Evolutionary conservation across 495 filamentous ascomycete species (phyloP).

Genomic region (Daldinia childiae): DNA sequence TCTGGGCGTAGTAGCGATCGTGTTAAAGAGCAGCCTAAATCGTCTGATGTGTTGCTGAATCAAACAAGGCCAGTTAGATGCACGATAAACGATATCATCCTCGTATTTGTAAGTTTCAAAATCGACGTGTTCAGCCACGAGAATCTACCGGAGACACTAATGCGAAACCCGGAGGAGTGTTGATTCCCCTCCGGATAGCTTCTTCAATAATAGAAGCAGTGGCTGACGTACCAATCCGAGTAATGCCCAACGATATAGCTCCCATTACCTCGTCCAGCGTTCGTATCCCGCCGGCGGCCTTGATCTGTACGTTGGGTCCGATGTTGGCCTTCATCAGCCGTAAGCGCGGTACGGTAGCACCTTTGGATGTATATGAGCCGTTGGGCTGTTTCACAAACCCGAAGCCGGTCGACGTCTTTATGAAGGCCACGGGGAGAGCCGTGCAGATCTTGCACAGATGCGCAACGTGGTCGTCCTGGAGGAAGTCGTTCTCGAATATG

Average conservation of each 20-base stretch:
- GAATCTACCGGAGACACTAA: slow-evolving; percentile 29
- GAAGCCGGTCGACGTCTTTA: slow-evolving; percentile 68
- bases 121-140: neutral
- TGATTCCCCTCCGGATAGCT: slow-evolving; percentile 61
- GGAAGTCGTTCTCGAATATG: slow-evolving; percentile 67
- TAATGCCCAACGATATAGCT: slow-evolving; percentile 52
- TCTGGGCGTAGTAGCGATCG: too few relatives aligned
- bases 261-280: slow-evolving; percentile 57
- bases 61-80: neutral
- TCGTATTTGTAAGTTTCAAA: neutral
- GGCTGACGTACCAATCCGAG: slow-evolving; percentile 63
- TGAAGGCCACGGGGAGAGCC: slow-evolving; percentile 58
- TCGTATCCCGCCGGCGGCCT: slow-evolving; percentile 65
- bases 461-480: slow-evolving; percentile 56
- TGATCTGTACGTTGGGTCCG: slow-evolving; percentile 59
- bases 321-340: slow-evolving; percentile 63
- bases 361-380: slow-evolving; percentile 61
- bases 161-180: slow-evolving; percentile 49
- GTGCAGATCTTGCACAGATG: slow-evolving; percentile 63
- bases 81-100: neutral
- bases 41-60: too few relatives aligned
- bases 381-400: slow-evolving; percentile 64
- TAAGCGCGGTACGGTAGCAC: slow-evolving; percentile 59
- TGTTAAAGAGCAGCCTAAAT: too few relatives aligned
- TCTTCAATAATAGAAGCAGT: slow-evolving; percentile 65